Base-by-base conservation (phyloP, 768 basidiomycete species). In the Solioccasus polychromus region DNA sequence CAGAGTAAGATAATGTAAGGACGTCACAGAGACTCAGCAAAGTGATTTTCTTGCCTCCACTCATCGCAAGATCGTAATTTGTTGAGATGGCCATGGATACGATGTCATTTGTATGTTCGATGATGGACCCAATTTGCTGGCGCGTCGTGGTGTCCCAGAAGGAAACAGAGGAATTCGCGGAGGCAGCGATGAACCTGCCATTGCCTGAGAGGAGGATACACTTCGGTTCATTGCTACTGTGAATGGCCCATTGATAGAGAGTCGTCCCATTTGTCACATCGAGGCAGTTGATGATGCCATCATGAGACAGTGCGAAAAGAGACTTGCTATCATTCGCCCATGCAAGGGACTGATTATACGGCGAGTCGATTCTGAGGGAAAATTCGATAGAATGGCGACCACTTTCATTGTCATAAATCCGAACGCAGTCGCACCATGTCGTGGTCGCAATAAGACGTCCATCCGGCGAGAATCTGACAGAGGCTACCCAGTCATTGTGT, bases 131-230 rank as follows among this genome's bases (percentile, higher is more conserved):
- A 0, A 53, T 23, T 42, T 44, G 43, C n/a, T 29, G 0, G 28
- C 24, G 52, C 10, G 47, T 54, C 2, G 17, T 41, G 1, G 22
- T 25, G 22, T 54, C 46, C 53, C 53, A 54, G 32, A 54, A 45
- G 2, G 47, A 49, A 9, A 54, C 32, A 1, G 46, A 49, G 2
- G 52, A 45, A 15, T 31, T 22, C 1, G 32, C 47, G n/a, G 47
- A 44, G 5, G 40, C 47, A 10, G 43, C 47, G 18, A 54, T 39
- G 11, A 20, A 54, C 20, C 4, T 20, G 6, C 36, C 47, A 11
- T 53, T 35, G 14, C 20, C 15, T 3, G 42, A 24, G 3, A 53
- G 14, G 14, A 36, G n/a, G 8, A 53, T 53, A 17, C 51, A 44
- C 22, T 23, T 32, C 12, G 44, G 3, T 1, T 31, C n/a, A 22